Evolutionary conservation across 352 stramenopile genomes (phyloP).

Genomic region (Globisporangium viniferum): DNA sequence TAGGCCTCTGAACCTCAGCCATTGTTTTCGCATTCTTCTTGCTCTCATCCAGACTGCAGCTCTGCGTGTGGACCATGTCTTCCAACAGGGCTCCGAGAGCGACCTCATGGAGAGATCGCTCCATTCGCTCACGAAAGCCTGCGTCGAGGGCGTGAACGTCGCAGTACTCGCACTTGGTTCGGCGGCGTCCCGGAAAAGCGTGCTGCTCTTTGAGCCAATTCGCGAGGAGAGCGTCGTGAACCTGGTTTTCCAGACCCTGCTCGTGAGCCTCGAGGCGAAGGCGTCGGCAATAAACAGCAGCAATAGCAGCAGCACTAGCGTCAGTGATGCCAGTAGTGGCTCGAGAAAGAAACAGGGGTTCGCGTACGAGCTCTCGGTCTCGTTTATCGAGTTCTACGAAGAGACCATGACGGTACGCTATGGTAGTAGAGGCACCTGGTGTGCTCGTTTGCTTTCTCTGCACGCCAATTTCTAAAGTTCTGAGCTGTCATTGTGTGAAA

Average conservation of each 20-base stretch:
- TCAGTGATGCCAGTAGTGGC: no score
- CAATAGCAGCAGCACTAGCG: not conserved
- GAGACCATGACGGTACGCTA: constrained; percentile 38
- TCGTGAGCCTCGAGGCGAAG: constrained; percentile 33
- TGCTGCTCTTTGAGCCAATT: constrained; percentile 36
- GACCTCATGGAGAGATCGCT: constrained; percentile 51
- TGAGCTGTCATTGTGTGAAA: not conserved
- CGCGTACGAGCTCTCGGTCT: constrained; percentile 34
- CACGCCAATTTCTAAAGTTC: not conserved
- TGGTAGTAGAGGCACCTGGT: not conserved
- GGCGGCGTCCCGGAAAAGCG: constrained; percentile 28
- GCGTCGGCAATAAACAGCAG: not conserved
- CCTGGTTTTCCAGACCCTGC: constrained; percentile 33
- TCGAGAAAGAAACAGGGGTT: constrained; percentile 16
- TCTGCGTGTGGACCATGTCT: constrained; percentile 37
- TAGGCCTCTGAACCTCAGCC: not conserved
- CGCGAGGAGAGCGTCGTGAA: constrained; percentile 24
- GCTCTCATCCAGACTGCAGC: constrained; percentile 17
- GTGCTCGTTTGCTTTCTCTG: no score
- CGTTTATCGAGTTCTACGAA: constrained; percentile 55
- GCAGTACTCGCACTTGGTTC: constrained; percentile 43
- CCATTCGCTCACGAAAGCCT: constrained; percentile 33
- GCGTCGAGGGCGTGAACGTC: constrained; percentile 52
- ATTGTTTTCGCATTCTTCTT: not conserved
- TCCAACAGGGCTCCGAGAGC: constrained; percentile 32